phyloP scores from a whole-genome alignment of 257 asterid genomes.

The Rubia yunnanensis region DNA sequence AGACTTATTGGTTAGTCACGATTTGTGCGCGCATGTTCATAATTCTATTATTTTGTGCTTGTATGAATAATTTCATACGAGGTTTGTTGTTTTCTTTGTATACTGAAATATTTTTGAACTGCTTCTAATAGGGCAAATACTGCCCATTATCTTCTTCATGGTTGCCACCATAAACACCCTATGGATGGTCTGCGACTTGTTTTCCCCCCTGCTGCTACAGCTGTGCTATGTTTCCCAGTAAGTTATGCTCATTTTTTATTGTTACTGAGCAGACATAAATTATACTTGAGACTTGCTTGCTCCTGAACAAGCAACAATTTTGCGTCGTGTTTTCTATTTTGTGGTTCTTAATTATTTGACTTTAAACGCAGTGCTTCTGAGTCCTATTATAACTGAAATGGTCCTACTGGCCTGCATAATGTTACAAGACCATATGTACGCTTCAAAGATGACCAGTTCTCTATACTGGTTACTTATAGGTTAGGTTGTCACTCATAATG shows the following conservation, averaged over 20 bases:
- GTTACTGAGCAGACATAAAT: background rate
- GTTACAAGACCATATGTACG: background rate
- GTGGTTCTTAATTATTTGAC: background rate
- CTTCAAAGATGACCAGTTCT: background rate
- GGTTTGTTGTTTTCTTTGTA: background rate
- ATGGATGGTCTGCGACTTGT: constrained; percentile 47
- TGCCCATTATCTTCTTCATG: constrained; percentile 38
- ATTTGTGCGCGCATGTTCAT: background rate
- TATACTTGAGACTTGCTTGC: background rate
- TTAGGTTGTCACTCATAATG: background rate
- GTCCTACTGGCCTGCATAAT: background rate
- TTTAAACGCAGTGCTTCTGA: background rate
- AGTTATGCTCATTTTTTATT: constrained; percentile 9
- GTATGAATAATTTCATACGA: background rate
- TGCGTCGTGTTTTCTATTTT: background rate
- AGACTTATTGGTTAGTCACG: constrained; percentile 28
- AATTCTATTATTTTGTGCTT: background rate
- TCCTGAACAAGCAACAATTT: background rate
- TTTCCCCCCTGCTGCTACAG: constrained; percentile 41
- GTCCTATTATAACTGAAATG: background rate
- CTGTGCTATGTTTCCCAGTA: constrained; percentile 35
- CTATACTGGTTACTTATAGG: background rate
- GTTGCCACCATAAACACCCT: constrained; percentile 47
- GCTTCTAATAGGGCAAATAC: constrained; percentile 31
- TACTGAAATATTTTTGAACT: background rate